phyloP scores from a whole-genome alignment of 192 early-diverging fungal genomes.

The Umbelopsis sp. region DNA sequence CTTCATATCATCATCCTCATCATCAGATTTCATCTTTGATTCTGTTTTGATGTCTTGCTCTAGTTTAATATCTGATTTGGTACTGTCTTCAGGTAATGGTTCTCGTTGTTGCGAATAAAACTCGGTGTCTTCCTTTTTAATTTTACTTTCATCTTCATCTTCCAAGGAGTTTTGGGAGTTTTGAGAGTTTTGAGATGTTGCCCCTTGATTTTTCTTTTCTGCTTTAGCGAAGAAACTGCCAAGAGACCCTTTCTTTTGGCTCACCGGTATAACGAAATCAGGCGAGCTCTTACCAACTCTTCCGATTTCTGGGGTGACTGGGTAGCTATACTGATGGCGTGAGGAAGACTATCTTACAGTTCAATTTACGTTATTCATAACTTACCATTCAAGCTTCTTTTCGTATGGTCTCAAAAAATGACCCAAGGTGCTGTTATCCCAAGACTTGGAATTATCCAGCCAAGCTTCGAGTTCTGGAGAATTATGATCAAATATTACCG shows the following conservation, averaged over 20 bases:
- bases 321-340: constrained; percentile 38
- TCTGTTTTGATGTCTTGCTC: too few species aligned
- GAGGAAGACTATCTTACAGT: too few species aligned
- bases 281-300: constrained; percentile 48
- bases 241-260: constrained; percentile 40
- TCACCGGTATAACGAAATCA: constrained; percentile 48
- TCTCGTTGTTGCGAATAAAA: background rate
- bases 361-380: background rate
- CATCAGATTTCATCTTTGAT: background rate
- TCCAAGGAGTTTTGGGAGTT: background rate
- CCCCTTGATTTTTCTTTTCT: background rate
- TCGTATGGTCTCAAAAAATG: constrained; percentile 51
- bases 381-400: constrained; percentile 39
- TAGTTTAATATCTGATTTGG: too few species aligned
- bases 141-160: background rate
- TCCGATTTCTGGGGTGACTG: constrained; percentile 52
- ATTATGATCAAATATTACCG: constrained; percentile 53
- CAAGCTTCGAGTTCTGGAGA: constrained; percentile 45
- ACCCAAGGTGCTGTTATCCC: constrained; percentile 38
- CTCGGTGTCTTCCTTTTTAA: background rate
- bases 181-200: background rate
- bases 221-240: constrained; percentile 32
- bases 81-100: background rate
- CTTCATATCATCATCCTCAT: constrained; percentile 42
- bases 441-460: constrained; percentile 46